Conservation (phyloP, 2,329 filamentous ascomycete genomes). For the Gnomoniopsis smithogilvyi region DNA sequence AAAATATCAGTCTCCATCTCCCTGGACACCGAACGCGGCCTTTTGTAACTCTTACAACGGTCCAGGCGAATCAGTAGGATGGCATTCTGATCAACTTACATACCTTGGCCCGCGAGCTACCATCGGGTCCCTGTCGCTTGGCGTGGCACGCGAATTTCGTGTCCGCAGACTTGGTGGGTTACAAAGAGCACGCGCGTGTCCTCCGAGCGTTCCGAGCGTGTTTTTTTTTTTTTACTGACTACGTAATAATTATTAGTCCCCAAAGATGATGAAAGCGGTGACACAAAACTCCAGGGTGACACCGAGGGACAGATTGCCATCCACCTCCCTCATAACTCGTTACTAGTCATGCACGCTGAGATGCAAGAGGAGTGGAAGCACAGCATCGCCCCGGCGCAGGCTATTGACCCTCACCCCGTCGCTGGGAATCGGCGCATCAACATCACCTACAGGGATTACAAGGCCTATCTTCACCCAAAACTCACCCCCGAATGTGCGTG, state of each 20-base stretch:
- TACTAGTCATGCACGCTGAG: constrained; percentile 93
- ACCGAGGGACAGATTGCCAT: constrained; percentile 84
- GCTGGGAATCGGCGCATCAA: constrained; percentile 82
- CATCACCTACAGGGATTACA: constrained; percentile 89
- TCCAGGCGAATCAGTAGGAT: constrained; percentile 78
- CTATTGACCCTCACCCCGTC: constrained; percentile 81
- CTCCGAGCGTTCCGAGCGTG: constrained; percentile 26
- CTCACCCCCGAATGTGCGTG: constrained; percentile 78
- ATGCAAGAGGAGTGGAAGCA: constrained; percentile 99
- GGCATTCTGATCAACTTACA: constrained; percentile 88
- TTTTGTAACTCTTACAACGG: constrained; percentile 95
- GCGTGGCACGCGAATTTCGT: constrained; percentile 90
- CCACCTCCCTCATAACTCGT: constrained; percentile 89
- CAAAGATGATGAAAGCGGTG: constrained; percentile 56
- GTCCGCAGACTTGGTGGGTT: constrained; percentile 65
- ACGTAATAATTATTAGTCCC: constrained; percentile 27
- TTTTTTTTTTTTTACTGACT: constrained; percentile 42
- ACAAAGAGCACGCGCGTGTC: constrained; percentile 46
- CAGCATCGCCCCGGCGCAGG: constrained; percentile 68
- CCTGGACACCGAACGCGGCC: constrained; percentile 83
- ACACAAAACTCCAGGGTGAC: constrained; percentile 43
- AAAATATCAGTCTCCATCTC: constrained; percentile 67
- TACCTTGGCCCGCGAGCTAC: constrained; percentile 81
- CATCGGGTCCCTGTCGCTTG: constrained; percentile 86
- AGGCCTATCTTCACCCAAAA: constrained; percentile 69